phyloP scores from a whole-genome alignment of 805 yeast genomes.

The Schwanniomyces occidentalis region DNA sequence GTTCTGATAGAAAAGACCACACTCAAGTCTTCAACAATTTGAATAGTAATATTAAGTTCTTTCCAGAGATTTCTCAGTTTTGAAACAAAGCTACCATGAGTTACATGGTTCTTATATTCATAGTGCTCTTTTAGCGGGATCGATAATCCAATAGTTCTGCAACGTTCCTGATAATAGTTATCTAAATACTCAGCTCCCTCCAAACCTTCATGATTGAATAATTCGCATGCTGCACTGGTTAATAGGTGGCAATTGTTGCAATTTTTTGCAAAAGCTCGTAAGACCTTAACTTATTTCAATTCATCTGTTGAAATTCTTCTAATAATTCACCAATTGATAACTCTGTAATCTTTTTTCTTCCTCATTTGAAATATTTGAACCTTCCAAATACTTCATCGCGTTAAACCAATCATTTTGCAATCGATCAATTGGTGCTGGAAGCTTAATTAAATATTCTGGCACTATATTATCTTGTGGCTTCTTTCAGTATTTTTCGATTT shows the following conservation, averaged over 20 bases:
- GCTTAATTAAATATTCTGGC: slow-evolving; percentile 28
- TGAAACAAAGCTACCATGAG: slow-evolving; percentile 44
- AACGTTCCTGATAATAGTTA: slow-evolving; percentile 44
- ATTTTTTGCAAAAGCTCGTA: slow-evolving; percentile 43
- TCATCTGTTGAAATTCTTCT: slow-evolving; percentile 32
- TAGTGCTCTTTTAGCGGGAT: slow-evolving; percentile 58
- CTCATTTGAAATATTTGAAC: slow-evolving; percentile 30
- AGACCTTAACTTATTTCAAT: slow-evolving; percentile 36
- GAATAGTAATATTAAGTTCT: slow-evolving; percentile 29
- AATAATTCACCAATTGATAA: slow-evolving; percentile 27
- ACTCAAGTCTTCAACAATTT: slow-evolving; percentile 39
- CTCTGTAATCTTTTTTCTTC: slow-evolving; percentile 41
- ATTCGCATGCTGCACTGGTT: slow-evolving; percentile 43
- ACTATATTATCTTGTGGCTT: slow-evolving; percentile 29
- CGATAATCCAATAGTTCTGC: slow-evolving; percentile 58
- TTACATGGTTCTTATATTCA: slow-evolving; percentile 30
- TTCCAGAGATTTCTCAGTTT: slow-evolving; percentile 28
- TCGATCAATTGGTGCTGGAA: slow-evolving; percentile 33
- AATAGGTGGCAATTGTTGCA: slow-evolving; percentile 44
- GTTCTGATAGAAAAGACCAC: slow-evolving; percentile 47
- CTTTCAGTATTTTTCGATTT: slow-evolving; percentile 39
- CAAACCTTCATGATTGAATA: slow-evolving; percentile 60
- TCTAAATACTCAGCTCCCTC: slow-evolving; percentile 57
- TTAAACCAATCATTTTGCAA: slow-evolving; percentile 35
- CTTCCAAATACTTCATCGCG: slow-evolving; percentile 35